phyloP scores from a whole-genome alignment of 1,284 basidiomycete genomes.

The Puccinia sorghi region DNA sequence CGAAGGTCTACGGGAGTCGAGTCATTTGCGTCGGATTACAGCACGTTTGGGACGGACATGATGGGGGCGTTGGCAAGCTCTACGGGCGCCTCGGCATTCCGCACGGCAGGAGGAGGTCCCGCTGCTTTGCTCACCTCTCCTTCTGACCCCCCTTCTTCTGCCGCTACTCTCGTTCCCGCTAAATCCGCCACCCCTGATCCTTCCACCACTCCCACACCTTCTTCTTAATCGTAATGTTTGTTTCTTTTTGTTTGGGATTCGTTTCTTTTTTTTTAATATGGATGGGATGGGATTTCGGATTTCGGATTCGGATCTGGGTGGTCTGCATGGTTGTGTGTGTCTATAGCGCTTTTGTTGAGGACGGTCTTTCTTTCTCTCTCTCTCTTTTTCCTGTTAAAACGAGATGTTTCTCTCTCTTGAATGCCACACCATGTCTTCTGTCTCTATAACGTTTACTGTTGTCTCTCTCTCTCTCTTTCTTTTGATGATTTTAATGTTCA shows the following conservation, averaged over 20 bases:
- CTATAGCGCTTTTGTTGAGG: no score
- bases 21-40: slow-evolving; percentile 35
- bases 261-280: slow-evolving; percentile 13
- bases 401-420: no score
- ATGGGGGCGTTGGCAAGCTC: not conserved
- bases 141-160: not conserved
- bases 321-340: no score
- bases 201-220: not conserved
- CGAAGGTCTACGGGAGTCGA: slow-evolving; percentile 31
- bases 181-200: not conserved
- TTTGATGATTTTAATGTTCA: no score
- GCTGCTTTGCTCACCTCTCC: not conserved
- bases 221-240: slow-evolving; percentile 7
- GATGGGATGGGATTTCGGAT: not conserved
- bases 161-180: no score
- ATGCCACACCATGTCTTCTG: no score
- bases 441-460: no score
- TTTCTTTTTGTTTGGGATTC: not conserved
- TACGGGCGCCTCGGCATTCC: not conserved
- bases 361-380: no score
- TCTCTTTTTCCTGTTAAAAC: no score
- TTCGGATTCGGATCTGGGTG: not conserved
- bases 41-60: slow-evolving; percentile 13
- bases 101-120: not conserved
- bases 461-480: no score